Percentiles rank a stretch among this genome's conserved stretches.
phyloP scores from a whole-genome alignment of 2,329 filamentous ascomycete genomes.

The Cytospora piceae region DNA sequence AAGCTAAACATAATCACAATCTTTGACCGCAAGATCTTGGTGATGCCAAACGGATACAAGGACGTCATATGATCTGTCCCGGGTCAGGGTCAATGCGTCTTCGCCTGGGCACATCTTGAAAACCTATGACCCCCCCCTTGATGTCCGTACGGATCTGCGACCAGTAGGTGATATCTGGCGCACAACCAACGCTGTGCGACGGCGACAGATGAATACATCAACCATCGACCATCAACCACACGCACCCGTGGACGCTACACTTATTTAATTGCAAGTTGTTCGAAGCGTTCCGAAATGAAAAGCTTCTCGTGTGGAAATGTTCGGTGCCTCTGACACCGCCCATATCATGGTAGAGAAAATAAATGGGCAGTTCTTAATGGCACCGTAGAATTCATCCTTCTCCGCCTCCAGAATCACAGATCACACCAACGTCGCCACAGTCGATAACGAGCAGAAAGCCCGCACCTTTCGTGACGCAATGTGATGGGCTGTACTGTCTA shows the following conservation, averaged over 20 bases:
- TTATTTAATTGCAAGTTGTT: neutral
- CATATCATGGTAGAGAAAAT: slow-evolving; percentile 61
- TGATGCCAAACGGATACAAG: neutral
- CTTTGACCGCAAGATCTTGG: neutral
- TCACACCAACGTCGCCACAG: slow-evolving; percentile 64
- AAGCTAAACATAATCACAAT: neutral
- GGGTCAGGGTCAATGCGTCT: neutral
- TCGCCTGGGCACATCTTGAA: neutral
- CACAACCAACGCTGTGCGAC: neutral
- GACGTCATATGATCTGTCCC: neutral
- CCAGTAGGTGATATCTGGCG: too few species aligned
- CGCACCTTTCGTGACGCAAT: slow-evolving; percentile 56
- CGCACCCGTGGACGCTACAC: too few species aligned
- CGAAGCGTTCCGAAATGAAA: neutral
- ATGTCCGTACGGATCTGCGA: too few species aligned
- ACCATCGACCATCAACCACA: neutral
- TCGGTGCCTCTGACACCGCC: slow-evolving; percentile 83
- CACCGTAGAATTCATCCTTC: slow-evolving; percentile 52
- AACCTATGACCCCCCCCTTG: too few species aligned
- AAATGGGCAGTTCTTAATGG: slow-evolving; percentile 63
- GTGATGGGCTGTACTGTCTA: slow-evolving; percentile 86
- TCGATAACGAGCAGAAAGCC: slow-evolving; percentile 70
- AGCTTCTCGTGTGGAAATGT: slow-evolving; percentile 53
- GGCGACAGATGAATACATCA: neutral
- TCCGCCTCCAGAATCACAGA: slow-evolving; percentile 64